Conservation (phyloP, 164 flowering plant genomes). For the Taxillus chinensis region DNA sequence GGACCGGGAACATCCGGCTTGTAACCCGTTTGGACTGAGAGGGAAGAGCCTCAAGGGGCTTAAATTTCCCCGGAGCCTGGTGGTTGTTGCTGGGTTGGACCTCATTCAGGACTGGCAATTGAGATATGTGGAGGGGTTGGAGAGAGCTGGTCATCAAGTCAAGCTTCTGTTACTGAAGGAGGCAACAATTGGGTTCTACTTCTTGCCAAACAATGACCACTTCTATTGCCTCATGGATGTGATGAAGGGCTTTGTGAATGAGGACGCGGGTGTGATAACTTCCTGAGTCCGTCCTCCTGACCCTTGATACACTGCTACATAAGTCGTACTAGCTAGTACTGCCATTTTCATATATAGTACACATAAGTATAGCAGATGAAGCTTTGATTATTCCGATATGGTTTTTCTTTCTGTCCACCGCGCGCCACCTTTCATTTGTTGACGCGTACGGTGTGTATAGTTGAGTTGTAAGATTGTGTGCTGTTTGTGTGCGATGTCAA, state of each 20-base stretch:
- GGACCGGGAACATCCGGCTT: slow-evolving; percentile 63
- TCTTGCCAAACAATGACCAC: slow-evolving; percentile 63
- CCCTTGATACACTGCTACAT: no score
- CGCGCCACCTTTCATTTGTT: neutral
- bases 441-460: slow-evolving; percentile 15
- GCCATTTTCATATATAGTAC: slow-evolving; percentile 4
- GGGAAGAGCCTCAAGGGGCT: slow-evolving; percentile 26
- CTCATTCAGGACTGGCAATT: slow-evolving; percentile 67
- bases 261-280: slow-evolving; percentile 32
- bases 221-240: slow-evolving; percentile 49
- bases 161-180: slow-evolving; percentile 39
- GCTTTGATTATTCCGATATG: slow-evolving; percentile 20
- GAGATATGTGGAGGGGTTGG: slow-evolving; percentile 45
- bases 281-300: slow-evolving; percentile 11
- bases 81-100: slow-evolving; percentile 59
- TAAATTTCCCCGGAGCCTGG: slow-evolving; percentile 44
- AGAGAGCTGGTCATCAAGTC: slow-evolving; percentile 36
- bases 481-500: slow-evolving; percentile 1
- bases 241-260: slow-evolving; percentile 36
- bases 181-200: slow-evolving; percentile 71
- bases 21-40: slow-evolving; percentile 53
- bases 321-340: no score
- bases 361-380: slow-evolving; percentile 19
- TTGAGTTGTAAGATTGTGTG: slow-evolving; percentile 25
- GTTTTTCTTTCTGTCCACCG: slow-evolving; percentile 12